A percentile compares a stretch with the other conserved stretches of the same genome.
These are phyloP conservation scores for Populus pruinosa DNA, from an alignment of 345 rosid species.

Conservation along the genomic window DNA sequence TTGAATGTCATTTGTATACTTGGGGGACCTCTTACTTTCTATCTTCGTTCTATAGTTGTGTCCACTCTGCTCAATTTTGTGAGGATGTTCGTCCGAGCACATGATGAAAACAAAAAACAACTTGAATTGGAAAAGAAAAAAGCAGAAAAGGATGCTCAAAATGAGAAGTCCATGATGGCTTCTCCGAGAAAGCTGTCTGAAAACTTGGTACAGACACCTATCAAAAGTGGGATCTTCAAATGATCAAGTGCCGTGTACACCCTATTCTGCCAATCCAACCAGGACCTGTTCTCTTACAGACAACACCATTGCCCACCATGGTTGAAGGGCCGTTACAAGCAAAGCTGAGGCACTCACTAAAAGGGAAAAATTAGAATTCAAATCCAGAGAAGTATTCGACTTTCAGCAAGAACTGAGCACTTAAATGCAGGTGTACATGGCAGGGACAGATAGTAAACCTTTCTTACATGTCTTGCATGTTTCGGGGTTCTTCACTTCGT, in stretches of 20 bases:
- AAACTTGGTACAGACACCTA: neutral
- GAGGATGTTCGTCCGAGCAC: slow-evolving; percentile 70
- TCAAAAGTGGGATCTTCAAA: slow-evolving; percentile 12
- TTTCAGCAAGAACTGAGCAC: slow-evolving; percentile 1
- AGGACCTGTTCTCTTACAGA: neutral
- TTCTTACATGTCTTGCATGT: neutral
- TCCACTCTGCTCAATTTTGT: slow-evolving; percentile 75
- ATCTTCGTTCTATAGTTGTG: slow-evolving; percentile 48
- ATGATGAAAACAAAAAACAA: slow-evolving; percentile 69
- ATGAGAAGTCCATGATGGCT: slow-evolving; percentile 35
- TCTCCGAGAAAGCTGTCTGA: slow-evolving; percentile 24
- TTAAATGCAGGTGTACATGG: slow-evolving; percentile 2
- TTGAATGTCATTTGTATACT: neutral
- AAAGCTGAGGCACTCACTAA: neutral
- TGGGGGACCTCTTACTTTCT: neutral
- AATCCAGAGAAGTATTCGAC: slow-evolving; percentile 5
- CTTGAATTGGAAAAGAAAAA: slow-evolving; percentile 61
- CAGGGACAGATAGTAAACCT: slow-evolving; percentile 7
- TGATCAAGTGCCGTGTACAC: neutral
- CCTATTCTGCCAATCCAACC: neutral
- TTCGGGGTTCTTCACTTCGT: neutral
- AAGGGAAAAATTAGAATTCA: neutral
- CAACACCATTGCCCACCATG: neutral
- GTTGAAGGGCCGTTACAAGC: neutral
- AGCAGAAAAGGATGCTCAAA: slow-evolving; percentile 48